A percentile compares a stretch with the other conserved stretches of the same genome.
Evolutionary conservation across 768 basidiomycete genomes (phyloP).

Genomic region (Mycena vulgaris): DNA sequence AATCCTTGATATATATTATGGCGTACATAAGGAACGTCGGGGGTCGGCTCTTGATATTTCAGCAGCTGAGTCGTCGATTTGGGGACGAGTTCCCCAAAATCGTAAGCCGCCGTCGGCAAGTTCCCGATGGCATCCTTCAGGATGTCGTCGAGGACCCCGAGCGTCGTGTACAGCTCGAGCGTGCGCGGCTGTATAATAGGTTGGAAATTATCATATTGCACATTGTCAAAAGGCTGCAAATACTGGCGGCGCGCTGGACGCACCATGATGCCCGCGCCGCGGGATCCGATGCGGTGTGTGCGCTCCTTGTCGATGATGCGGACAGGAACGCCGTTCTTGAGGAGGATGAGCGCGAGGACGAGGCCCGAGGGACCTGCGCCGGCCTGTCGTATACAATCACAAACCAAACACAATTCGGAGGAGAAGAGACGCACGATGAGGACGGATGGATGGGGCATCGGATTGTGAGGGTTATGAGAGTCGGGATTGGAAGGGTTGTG

Average conservation of each 20-base stretch:
- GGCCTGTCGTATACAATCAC: no score
- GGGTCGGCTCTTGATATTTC: no score
- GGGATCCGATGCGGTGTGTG: background rate
- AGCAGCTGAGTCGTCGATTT: background rate
- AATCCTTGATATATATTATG: background rate
- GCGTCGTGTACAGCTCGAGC: no score
- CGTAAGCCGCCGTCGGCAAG: conserved; percentile 52
- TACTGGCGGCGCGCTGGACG: background rate
- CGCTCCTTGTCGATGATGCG: no score
- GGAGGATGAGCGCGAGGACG: no score
- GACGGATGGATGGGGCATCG: background rate
- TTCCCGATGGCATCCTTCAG: conserved; percentile 46
- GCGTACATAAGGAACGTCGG: conserved; percentile 29
- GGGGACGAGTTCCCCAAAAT: conserved; percentile 14
- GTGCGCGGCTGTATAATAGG: conserved; percentile 54
- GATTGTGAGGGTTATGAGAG: background rate
- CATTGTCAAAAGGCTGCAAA: background rate
- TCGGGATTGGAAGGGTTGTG: no score
- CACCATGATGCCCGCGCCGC: background rate
- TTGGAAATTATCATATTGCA: background rate
- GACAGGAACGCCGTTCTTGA: no score
- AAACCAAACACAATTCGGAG: background rate
- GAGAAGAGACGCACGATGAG: background rate
- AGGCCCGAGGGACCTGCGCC: no score
- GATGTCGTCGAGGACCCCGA: conserved; percentile 56